Conservation (phyloP, 305 asterid species). For the Solanum hybrid region DNA sequence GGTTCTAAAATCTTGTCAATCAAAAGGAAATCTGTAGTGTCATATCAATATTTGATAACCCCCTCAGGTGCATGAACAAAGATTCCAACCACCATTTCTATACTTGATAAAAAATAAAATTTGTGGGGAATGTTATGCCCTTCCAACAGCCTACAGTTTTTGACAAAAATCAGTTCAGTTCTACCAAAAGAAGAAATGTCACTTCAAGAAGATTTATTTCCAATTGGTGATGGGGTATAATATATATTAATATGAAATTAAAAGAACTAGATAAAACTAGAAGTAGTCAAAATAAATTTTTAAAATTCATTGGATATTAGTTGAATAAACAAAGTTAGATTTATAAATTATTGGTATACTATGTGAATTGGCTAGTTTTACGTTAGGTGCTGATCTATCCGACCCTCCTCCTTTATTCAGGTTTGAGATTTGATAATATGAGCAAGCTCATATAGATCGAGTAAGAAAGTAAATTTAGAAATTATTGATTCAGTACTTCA, state of each 20-base stretch:
- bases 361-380: background rate
- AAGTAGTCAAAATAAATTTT: background rate
- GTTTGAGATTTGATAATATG: background rate
- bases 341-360: background rate
- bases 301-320: background rate
- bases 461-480: background rate
- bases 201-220: background rate
- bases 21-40: background rate
- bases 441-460: background rate
- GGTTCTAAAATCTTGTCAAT: background rate
- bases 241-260: background rate
- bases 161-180: background rate
- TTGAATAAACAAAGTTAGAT: background rate
- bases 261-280: background rate
- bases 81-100: background rate
- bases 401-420: background rate
- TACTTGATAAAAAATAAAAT: background rate
- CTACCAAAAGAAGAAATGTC: background rate
- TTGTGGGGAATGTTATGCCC: slow-evolving; percentile 8
- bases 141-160: slow-evolving; percentile 1
- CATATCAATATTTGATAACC: background rate
- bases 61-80: slow-evolving; percentile 4
- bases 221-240: background rate
- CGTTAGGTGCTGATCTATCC: background rate
- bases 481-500: background rate